Evolutionary conservation across 163 green algal genomes (phyloP).

Genomic region (Smithsoniella earleae): DNA sequence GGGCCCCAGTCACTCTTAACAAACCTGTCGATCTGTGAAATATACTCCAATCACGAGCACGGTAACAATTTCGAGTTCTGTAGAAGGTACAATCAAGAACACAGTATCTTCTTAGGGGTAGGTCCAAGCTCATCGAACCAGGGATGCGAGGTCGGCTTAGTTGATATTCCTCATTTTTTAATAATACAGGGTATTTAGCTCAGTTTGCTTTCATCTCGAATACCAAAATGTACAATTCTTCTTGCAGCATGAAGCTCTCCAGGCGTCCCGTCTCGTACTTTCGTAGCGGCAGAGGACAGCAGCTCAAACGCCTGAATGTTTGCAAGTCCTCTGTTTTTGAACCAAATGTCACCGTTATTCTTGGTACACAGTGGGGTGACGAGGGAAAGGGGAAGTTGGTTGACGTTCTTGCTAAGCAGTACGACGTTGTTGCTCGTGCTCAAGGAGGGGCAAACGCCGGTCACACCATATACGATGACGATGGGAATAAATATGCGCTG

Average conservation of each 20-base stretch:
- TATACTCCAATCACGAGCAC: too few relatives aligned
- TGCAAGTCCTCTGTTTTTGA: constrained; percentile 34
- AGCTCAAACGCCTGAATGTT: too few relatives aligned
- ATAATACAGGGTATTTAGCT: background rate
- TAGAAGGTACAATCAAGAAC: too few relatives aligned
- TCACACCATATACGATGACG: constrained; percentile 96
- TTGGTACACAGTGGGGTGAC: constrained; percentile 98
- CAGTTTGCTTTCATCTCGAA: background rate
- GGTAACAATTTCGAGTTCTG: too few relatives aligned
- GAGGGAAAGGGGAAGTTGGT: constrained; percentile 99
- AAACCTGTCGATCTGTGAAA: too few relatives aligned
- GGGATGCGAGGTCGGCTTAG: background rate
- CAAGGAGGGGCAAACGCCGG: constrained; percentile 97
- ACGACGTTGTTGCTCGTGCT: constrained; percentile 87
- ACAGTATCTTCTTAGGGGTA: too few relatives aligned
- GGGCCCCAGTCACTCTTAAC: too few relatives aligned
- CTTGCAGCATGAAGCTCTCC: background rate
- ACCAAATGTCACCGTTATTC: constrained; percentile 80
- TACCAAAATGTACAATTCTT: background rate
- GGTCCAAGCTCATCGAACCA: too few relatives aligned
- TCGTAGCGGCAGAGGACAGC: background rate
- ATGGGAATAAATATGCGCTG: constrained; percentile 92
- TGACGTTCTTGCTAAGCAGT: constrained; percentile 92
- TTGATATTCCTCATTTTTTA: background rate
- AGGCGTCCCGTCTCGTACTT: background rate